These are phyloP conservation scores for Neofusicoccum sp. DNA, from an alignment of 2,329 filamentous ascomycete species.

Conservation along the genomic window DNA sequence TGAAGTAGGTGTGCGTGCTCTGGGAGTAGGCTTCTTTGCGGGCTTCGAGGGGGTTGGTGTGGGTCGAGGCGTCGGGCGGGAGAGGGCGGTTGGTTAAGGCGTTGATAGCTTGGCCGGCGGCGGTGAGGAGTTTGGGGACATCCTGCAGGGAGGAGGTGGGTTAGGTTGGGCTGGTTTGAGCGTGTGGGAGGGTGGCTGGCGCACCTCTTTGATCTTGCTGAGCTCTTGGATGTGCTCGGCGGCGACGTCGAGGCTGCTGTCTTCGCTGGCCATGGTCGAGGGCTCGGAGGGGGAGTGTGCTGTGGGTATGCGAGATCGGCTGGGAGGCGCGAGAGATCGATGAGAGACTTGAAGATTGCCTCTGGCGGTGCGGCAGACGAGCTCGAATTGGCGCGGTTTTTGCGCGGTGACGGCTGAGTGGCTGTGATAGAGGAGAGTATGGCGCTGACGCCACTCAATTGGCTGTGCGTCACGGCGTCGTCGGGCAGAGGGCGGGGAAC, in stretches of 20 bases:
- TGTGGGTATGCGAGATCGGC: not conserved
- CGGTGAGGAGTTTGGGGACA: slow-evolving; percentile 57
- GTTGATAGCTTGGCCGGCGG: slow-evolving; percentile 64
- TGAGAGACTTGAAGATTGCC: not conserved
- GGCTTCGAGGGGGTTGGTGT: slow-evolving; percentile 35
- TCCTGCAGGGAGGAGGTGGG: slow-evolving; percentile 39
- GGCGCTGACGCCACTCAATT: not conserved
- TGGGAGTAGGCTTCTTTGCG: slow-evolving; percentile 19
- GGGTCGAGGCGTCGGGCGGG: slow-evolving; percentile 33
- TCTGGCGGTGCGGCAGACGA: too few relatives aligned
- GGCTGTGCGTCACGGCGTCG: not conserved
- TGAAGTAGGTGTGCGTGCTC: slow-evolving; percentile 7
- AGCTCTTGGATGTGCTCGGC: slow-evolving; percentile 20
- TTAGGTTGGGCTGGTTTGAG: not conserved
- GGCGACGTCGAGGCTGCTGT: slow-evolving; percentile 3
- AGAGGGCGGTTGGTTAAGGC: slow-evolving; percentile 45
- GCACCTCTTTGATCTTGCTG: slow-evolving; percentile 20
- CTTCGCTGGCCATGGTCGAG: not conserved
- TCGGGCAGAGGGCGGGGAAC: not conserved
- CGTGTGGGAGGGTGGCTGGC: not conserved
- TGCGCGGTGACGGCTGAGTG: too few relatives aligned
- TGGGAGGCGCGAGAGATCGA: too few relatives aligned
- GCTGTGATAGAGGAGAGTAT: too few relatives aligned
- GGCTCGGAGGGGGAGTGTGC: not conserved
- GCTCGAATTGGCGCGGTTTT: too few relatives aligned